phyloP scores from a whole-genome alignment of 2,329 filamentous ascomycete genomes.

The Dothideomycetes sp. region DNA sequence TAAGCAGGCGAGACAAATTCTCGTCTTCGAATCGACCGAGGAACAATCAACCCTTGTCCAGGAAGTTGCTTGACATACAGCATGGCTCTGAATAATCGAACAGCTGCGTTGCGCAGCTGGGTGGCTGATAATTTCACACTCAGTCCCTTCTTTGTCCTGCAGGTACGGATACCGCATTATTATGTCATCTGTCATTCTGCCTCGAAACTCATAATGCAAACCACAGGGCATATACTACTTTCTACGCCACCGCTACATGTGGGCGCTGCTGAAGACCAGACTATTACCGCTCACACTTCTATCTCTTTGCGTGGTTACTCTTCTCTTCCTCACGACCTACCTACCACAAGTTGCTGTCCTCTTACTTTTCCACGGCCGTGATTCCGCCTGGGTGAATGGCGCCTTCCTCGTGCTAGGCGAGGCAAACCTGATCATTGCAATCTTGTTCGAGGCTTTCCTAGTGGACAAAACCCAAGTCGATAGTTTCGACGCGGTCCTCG shows the following conservation, averaged over 20 bases:
- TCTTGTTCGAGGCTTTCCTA: conserved; percentile 42
- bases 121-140: neutral
- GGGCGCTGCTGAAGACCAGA: conserved; percentile 66
- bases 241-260: conserved; percentile 63
- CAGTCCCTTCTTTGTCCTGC: neutral
- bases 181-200: no score
- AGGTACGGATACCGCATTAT: no score
- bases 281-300: conserved; percentile 73
- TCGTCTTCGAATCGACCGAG: no score
- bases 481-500: conserved; percentile 70
- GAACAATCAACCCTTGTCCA: no score
- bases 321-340: conserved; percentile 82
- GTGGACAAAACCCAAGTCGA: conserved; percentile 67
- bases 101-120: neutral
- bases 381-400: conserved; percentile 81
- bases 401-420: conserved; percentile 70
- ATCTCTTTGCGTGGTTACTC: conserved; percentile 69
- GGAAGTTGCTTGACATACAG: neutral
- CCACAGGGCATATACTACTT: conserved; percentile 72
- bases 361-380: conserved; percentile 69
- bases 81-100: neutral
- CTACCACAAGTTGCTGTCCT: conserved; percentile 83
- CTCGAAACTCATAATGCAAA: no score
- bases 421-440: conserved; percentile 48
- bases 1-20: no score